A percentile compares a stretch with the other conserved stretches of the same genome.
Evolutionary conservation across 208 protist genomes (phyloP).

Genomic region (Vickermania ingenoplastis): DNA sequence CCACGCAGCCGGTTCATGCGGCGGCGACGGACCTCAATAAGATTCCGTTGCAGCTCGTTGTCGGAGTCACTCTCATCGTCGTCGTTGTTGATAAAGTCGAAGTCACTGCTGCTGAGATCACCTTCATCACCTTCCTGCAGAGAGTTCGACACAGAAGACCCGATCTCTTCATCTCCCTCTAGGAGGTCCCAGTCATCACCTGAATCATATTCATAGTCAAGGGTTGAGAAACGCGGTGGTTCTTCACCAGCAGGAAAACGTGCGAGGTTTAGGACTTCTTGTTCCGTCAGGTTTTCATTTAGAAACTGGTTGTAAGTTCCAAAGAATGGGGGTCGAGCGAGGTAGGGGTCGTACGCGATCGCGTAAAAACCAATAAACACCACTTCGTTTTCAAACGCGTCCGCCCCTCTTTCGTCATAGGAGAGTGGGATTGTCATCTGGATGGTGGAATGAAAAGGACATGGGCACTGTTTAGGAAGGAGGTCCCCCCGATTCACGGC

Average conservation of each 20-base stretch:
- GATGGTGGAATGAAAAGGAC: constrained; percentile 33
- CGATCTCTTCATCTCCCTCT: constrained; percentile 25
- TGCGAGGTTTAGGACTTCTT: constrained; percentile 45
- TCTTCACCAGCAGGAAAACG: constrained; percentile 35
- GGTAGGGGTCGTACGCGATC: constrained; percentile 79
- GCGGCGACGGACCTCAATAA: constrained; percentile 66
- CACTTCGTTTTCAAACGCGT: constrained; percentile 54
- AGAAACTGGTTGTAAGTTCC: constrained; percentile 71
- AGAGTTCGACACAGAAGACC: constrained; percentile 8
- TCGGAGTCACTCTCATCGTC: constrained; percentile 60
- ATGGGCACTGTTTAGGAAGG: constrained; percentile 26
- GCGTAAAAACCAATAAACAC: constrained; percentile 70
- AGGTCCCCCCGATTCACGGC: too few species aligned
- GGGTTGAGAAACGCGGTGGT: constrained; percentile 56
- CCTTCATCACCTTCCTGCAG: constrained; percentile 13
- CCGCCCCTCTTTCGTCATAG: constrained; percentile 11
- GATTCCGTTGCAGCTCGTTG: constrained; percentile 53
- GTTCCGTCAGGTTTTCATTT: constrained; percentile 31
- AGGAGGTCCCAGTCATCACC: constrained; percentile 61
- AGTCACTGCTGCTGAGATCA: constrained; percentile 43
- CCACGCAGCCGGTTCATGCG: constrained; percentile 57
- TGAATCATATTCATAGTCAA: constrained; percentile 87
- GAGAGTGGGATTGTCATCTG: background rate
- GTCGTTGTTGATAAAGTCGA: constrained; percentile 73
- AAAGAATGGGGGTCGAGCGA: constrained; percentile 78